Base-by-base conservation (phyloP, 148 eudicot genomes). In the Rhododendron griersonianum region DNA sequence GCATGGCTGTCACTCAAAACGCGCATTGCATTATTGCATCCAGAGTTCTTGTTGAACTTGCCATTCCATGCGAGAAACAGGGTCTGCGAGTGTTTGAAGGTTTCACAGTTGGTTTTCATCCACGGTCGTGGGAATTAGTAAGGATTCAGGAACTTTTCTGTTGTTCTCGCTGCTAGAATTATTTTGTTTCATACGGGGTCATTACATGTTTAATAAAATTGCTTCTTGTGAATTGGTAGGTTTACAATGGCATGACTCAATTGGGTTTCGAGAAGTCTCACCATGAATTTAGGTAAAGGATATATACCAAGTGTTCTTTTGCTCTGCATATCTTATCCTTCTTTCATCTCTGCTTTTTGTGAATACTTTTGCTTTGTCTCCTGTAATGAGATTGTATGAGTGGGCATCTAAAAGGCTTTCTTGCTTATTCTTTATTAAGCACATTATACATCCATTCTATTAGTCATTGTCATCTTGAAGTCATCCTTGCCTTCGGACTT, bases 81-180 rank as follows among this genome's bases (percentile, higher is more conserved):
- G 97, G 97, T 59, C 91, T 83, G 11, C 91, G 97, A 81, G 96
- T 96, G n/a, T 95, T 94, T 91, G 90, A 92, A 87, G 99, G 99
- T 80, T 95, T 94, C 89, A 96, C 99, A 13, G 91, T 95, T 87
- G 99, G 99, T 75, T 96, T 96, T 88, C 96, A 95, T 91, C 98
- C 99, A 74, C 92, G 97, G 39, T 91, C 99, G 11, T 95, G 96
- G 95, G 98, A 96, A 92, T 83, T 96, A 86, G 99, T 96, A 90
- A 88, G 94, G 21, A 18, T 55, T 55, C 21, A 4, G 61, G 61
- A 47, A 80, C 83, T 67, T 51, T 78, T 23, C 50, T 83, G 1
- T 50, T 50, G 67, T 84, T 25, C 65, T 30, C 28, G 23, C 75
- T 67, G 25, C 39, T 28, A 48, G 33, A 44, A n/a, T 75, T 0